Base-by-base conservation (phyloP, 768 basidiomycete species). In the Naganishia vishniacii region DNA sequence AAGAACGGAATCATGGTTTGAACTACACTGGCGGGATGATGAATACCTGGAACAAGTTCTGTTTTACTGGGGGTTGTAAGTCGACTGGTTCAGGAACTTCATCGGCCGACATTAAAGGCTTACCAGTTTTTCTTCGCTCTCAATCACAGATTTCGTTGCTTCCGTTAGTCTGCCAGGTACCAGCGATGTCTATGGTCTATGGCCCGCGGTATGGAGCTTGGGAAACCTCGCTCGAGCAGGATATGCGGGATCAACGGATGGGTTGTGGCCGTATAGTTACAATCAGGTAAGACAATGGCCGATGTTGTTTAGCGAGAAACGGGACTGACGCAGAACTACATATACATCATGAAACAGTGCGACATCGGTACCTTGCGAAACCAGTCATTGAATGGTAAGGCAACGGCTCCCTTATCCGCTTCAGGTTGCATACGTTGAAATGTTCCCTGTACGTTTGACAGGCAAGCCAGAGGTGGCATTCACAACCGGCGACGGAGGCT, bases 281-380 rank as follows among this genome's bases (percentile, higher is more conserved):
- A 73, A 78, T 46, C 79, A 56, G 37, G 53, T 56, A 23, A 56
- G 53, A 25, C 12, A 2, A 16, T 26, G n/a, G 53, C n/a, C 16
- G 34, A 15, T 8, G 20, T 23, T 56, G 34, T 26, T 7, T 16
- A 15, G 9, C 12, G 28, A 34, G 7, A 13, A 40, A 37, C 32
- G 28, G 12, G 37, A n/a, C 31, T 56, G 53, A 56, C 26, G 32
- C 4, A 1, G n/a, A n/a, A n/a, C n/a, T n/a, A n/a, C 37, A 11
- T 25, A 13, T n/a, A 37, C 34, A 15, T 16, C 32, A 8, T 40
- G 20, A n/a, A n/a, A n/a, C 25, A 82, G 12, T 95, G 94, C 70
- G 93, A 98, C 73, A 80, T 93, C n/a, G 94, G 94, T n/a, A 92
- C 92, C 0, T 81, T 84, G 18, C 77, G 82, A 8, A 98, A 97